Evolutionary conservation across 2,329 filamentous ascomycete species (phyloP), one percentile per base, ranked within the genome.

Genomic region (Botrytis byssoidea): DNA sequence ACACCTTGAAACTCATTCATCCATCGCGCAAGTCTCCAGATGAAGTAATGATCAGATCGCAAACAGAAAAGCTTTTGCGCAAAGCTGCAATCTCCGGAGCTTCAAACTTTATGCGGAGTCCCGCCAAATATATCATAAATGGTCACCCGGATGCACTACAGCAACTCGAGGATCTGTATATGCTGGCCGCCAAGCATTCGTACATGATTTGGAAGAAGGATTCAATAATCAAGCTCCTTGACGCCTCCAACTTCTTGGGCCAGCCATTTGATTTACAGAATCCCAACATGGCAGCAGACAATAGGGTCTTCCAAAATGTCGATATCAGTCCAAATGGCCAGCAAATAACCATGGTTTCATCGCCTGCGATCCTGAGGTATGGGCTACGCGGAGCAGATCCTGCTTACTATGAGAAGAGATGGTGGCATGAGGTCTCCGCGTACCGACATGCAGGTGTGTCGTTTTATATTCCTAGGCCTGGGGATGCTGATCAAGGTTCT

Each of bases 381-480:
- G 64, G 44, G 25, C 0, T 1, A 1, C 4, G 1, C 16, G 0
- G 0, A 4, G n/a, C 61, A n/a, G 1, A 20, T n/a, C n/a, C n/a
- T n/a, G n/a, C n/a, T n/a, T n/a, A n/a, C 5, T 29, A 1, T 42
- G 16, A 22, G 9, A 0, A 9, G 25, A 63, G 35, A 40, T 63
- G 22, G 35, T 63, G n/a, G 25, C 37, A 20, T 20, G 1, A 3
- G 12, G 10, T 0, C 3, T 0, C 0, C 9, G 0, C 0, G 4
- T 37, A 0, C 1, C 14, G 1, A 14, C 1, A 3, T 29, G 44
- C 14, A 20, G 0, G 0, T 55, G 46, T 67, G 2, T 40, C 35
- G 46, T 0, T 55, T 37, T n/a, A n/a, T n/a, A n/a, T n/a, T n/a
- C n/a, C n/a, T n/a, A n/a, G n/a, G n/a, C n/a, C n/a, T n/a, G n/a